phyloP scores from a whole-genome alignment of 2,329 filamentous ascomycete species.

The Botrytis elliptica region DNA sequence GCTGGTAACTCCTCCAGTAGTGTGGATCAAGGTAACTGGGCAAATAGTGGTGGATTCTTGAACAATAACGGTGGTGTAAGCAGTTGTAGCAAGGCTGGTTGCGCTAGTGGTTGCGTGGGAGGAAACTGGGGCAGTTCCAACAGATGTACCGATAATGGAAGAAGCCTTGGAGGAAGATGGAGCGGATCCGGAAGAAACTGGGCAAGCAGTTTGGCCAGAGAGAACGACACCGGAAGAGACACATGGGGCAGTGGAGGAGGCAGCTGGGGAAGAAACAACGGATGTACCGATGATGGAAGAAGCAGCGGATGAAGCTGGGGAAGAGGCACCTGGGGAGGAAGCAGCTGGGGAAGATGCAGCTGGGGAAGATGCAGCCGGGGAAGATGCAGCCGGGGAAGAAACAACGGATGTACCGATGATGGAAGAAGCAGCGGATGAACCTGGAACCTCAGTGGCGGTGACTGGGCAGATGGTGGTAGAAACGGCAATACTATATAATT shows the following conservation, averaged over 20 bases:
- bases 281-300: not conserved
- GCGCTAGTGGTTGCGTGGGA: not conserved
- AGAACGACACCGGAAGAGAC: not conserved
- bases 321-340: not conserved
- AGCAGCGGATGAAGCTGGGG: not conserved
- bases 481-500: constrained; percentile 38
- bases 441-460: constrained; percentile 21
- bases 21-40: constrained; percentile 35
- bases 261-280: not conserved
- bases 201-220: not conserved
- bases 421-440: not conserved
- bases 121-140: not conserved
- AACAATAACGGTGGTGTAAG: constrained; percentile 30
- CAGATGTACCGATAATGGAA: constrained; percentile 7
- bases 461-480: constrained; percentile 44
- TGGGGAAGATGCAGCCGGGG: not conserved
- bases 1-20: constrained; percentile 28
- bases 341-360: not conserved
- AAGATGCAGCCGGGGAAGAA: not conserved
- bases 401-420: not conserved
- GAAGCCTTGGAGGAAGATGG: not conserved
- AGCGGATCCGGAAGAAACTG: not conserved
- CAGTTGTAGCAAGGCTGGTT: constrained; percentile 12
- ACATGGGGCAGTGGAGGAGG: not conserved
- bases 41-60: constrained; percentile 36